Base-by-base conservation (phyloP, 78 protist genomes). In the Emiliania huxleyi region DNA sequence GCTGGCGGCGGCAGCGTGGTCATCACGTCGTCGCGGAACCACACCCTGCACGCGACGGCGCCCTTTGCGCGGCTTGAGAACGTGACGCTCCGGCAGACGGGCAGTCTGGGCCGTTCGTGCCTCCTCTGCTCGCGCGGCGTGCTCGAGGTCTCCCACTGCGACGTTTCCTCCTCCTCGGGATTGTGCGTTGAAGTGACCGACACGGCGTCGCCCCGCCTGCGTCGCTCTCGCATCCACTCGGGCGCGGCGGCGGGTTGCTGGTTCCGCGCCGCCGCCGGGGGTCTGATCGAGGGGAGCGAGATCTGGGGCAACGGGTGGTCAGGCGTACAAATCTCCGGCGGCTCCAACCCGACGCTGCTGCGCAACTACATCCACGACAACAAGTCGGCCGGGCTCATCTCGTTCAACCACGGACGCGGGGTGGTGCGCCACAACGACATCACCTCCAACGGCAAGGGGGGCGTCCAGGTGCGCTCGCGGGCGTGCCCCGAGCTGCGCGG, bases 171-270 rank as follows among this genome's bases (percentile, higher is more conserved):
- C 49, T 0, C 87, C 23, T 90, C 62, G 22, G 93, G 93, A 0
- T 62, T 89, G 23, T 91, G 93, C 89, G 69, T 91, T 83, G 83
- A 90, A 29, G 87, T 91, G 48, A 90, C 87, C 35, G 83, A 91
- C 56, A 2, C 55, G 35, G 93, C 93, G 8, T 18, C 44, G 35
- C 93, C 93, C 33, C 0, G 12, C 38, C 18, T 91, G 38, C 93
- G 83, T 44, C 56, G 46, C 87, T 91, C 42, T 15, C 91, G 83
- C 46, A 75, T 91, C 25, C 93, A 91, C 88, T 75, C 26, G 26
- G 93, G 93, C 42, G 89, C 88, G 26, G 87, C 87, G 46, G 93
- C 93, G 5, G 93, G 93, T 8, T 12, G 73, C 23, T 91, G 83
- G 87, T 42, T 91, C 87, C 83, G 87, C 35, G 62, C 87, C 40